Evolutionary conservation across 2,329 filamentous ascomycete species (phyloP).

Genomic region (Fusarium virguliforme): DNA sequence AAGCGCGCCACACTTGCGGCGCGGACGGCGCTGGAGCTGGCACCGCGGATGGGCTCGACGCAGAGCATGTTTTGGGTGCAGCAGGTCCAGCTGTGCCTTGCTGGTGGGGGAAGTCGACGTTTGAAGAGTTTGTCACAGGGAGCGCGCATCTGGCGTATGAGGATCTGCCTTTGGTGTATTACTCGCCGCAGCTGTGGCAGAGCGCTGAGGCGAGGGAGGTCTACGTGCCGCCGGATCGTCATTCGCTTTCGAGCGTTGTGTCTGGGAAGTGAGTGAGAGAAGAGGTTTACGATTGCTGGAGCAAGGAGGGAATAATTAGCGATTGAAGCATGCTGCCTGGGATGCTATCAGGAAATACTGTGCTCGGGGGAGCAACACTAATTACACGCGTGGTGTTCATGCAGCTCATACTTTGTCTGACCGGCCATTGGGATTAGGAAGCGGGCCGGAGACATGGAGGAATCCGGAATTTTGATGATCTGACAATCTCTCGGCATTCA

Average conservation of each 20-base stretch:
- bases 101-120: slow-evolving; percentile 1
- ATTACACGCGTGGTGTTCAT: too few species aligned
- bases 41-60: slow-evolving; percentile 38
- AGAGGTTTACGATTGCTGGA: not conserved
- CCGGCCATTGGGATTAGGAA: too few species aligned
- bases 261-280: not conserved
- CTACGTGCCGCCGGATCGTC: slow-evolving; percentile 50
- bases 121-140: slow-evolving; percentile 45
- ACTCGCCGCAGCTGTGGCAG: slow-evolving; percentile 50
- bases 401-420: too few species aligned
- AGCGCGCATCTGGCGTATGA: slow-evolving; percentile 49
- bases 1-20: slow-evolving; percentile 27
- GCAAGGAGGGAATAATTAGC: not conserved
- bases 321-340: too few species aligned
- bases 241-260: slow-evolving; percentile 39
- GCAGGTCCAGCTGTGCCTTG: slow-evolving; percentile 43
- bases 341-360: too few species aligned
- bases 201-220: slow-evolving; percentile 48
- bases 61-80: slow-evolving; percentile 53
- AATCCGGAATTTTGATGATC: not conserved
- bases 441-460: too few species aligned
- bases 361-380: too few species aligned
- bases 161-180: slow-evolving; percentile 50
- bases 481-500: not conserved
- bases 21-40: slow-evolving; percentile 38